Evolutionary conservation across 305 asterid species (phyloP).

Genomic region (Caryopteris hybrid): DNA sequence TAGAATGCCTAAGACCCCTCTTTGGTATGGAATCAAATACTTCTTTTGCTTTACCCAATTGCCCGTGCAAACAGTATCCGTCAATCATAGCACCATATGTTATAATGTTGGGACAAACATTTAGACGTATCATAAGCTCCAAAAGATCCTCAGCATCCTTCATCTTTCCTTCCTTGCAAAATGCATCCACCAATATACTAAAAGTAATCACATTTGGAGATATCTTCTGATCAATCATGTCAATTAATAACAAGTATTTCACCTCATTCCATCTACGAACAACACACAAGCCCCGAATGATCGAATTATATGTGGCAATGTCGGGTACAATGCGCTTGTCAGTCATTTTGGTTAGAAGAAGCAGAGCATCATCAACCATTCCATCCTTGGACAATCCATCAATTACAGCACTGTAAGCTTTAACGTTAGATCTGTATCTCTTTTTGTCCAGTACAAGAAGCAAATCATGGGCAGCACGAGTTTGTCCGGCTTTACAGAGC

Average conservation of each 20-base stretch:
- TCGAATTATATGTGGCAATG: not conserved
- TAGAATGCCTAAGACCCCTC: conserved; percentile 13
- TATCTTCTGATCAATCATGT: not conserved
- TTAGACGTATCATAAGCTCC: conserved; percentile 4
- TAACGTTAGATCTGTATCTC: not conserved
- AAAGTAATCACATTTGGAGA: not conserved
- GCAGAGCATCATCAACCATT: conserved; percentile 1
- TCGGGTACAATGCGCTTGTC: not conserved
- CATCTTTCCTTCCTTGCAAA: too few species aligned
- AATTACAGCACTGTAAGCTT: not conserved
- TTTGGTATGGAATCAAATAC: conserved; percentile 10
- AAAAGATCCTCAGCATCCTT: not conserved
- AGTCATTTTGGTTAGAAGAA: not conserved
- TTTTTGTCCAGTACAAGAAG: conserved; percentile 2
- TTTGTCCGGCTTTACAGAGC: conserved; percentile 13
- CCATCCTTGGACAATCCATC: not conserved
- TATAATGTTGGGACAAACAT: conserved; percentile 11
- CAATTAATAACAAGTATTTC: not conserved
- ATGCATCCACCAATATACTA: not conserved
- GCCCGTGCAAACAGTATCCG: conserved; percentile 15
- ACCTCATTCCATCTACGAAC: not conserved
- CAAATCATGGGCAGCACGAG: conserved; percentile 15
- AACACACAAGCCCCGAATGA: not conserved
- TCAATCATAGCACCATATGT: conserved; percentile 12
- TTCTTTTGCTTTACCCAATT: conserved; percentile 11